phyloP scores from a whole-genome alignment of 441 rosid species.

The Populus hybrid region DNA sequence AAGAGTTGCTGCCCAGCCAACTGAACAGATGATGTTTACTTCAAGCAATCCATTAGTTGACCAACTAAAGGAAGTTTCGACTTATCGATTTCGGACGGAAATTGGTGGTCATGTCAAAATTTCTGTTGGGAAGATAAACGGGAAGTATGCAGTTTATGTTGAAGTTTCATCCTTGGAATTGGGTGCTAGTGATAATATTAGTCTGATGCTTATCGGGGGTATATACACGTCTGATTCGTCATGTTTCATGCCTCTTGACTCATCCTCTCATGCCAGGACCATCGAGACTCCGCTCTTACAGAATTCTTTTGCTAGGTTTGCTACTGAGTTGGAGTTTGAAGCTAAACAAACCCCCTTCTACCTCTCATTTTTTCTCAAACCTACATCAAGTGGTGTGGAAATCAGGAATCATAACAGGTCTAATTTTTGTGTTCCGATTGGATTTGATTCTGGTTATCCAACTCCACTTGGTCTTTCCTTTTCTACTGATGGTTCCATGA shows the following conservation, averaged over 20 bases:
- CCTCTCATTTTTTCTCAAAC: constrained; percentile 71
- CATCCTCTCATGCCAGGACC: constrained; percentile 34
- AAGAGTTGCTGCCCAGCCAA: no score
- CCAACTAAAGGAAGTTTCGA: no score
- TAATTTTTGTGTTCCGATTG: constrained; percentile 79
- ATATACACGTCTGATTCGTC: constrained; percentile 66
- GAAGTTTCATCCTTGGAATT: neutral
- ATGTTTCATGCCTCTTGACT: constrained; percentile 45
- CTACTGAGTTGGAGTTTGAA: constrained; percentile 64
- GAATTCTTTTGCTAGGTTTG: constrained; percentile 39
- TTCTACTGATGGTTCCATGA: constrained; percentile 56
- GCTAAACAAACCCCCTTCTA: constrained; percentile 64
- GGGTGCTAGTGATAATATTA: neutral
- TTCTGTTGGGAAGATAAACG: neutral
- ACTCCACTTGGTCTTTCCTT: constrained; percentile 78
- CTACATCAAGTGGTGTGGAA: constrained; percentile 33
- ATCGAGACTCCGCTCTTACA: constrained; percentile 46
- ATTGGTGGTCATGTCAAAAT: neutral
- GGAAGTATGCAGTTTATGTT: neutral
- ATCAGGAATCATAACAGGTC: constrained; percentile 58
- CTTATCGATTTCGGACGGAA: neutral
- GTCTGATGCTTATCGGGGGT: constrained; percentile 60
- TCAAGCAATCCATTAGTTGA: no score
- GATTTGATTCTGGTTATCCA: constrained; percentile 65
- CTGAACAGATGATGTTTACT: no score